Evolutionary conservation across 1,139 yeast species (phyloP).

Genomic region (Pichia sp.): DNA sequence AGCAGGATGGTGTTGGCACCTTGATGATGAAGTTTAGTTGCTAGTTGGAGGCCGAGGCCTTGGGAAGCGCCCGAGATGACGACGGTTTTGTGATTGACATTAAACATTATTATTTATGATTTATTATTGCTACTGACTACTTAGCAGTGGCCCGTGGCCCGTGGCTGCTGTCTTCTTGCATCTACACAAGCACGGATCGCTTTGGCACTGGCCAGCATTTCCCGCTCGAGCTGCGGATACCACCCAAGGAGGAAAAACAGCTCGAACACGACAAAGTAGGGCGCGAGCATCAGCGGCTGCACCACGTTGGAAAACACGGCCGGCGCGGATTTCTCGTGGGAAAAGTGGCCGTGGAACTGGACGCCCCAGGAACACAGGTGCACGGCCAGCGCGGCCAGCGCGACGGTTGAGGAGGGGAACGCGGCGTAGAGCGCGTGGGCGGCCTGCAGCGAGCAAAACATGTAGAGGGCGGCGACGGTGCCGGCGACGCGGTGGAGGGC

Average conservation of each 20-base stretch:
- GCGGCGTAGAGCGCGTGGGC: conserved; percentile 30
- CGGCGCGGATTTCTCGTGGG: conserved; percentile 77
- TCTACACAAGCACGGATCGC: not conserved
- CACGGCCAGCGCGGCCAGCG: conserved; percentile 34
- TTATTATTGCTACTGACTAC: not conserved
- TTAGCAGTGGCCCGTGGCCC: too few relatives aligned
- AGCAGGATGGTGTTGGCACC: conserved; percentile 68
- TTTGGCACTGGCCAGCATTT: conserved; percentile 29
- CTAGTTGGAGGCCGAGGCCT: conserved; percentile 83
- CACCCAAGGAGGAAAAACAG: conserved; percentile 61
- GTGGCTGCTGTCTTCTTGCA: too few relatives aligned
- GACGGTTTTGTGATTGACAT: conserved; percentile 48
- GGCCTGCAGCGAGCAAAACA: conserved; percentile 55
- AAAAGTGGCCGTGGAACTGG: conserved; percentile 88
- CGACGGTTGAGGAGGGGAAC: conserved; percentile 46
- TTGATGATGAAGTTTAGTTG: conserved; percentile 41
- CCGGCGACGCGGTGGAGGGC: conserved; percentile 41
- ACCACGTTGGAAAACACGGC: conserved; percentile 76
- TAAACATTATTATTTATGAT: conserved; percentile 14
- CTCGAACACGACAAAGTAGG: conserved; percentile 82
- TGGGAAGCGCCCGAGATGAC: conserved; percentile 94
- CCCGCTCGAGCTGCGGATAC: conserved; percentile 45
- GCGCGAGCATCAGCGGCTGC: conserved; percentile 87
- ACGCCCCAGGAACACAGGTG: conserved; percentile 65
- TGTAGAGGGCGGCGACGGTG: conserved; percentile 33